Evolutionary conservation across 2,329 filamentous ascomycete species (phyloP), one percentile per base, ranked within the genome.

Genomic region (Emericellopsis cladophorae): DNA sequence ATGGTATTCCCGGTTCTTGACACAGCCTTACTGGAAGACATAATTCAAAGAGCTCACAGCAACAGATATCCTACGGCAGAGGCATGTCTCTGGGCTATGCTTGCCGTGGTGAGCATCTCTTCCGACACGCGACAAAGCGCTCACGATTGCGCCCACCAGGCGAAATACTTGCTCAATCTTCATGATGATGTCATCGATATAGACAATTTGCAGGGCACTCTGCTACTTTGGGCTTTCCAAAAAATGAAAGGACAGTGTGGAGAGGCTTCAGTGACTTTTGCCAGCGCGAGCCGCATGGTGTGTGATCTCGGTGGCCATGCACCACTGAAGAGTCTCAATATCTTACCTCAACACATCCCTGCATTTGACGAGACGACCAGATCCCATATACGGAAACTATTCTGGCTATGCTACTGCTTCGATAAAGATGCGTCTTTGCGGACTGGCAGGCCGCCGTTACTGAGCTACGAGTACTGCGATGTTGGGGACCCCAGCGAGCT

Each of bases 31-130:
- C 34, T 46, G 11, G 18, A 36, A 2, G 29, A 31, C 16, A 48
- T 39, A 1, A 31, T 48, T 11, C 23, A 31, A 1, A 37, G 36
- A 24, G 46, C 46, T 3, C 45, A 48, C 18, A 31, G 14, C 31
- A 40, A 14, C 43, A 35, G 22, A 23, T 40, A 15, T 41, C 26
- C 26, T 3, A 7, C 43, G 9, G 46, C 46, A 8, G 41, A 45
- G 16, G 46, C 46, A 14, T 48, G 46, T 15, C 36, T 48, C 5
- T 46, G 41, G 42, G 45, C 46, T 4, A 31, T 48, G 8, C 40
- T 44, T 12, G 36, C 46, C 11, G 32, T 45, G 22, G 33, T 37
- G 9, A 22, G 22, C 15, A 18, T 22, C 23, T 16, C 41, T 12
- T 29, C 38, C 7, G 15, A 32, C 26, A 26, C 29, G 2, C 24